Evolutionary conservation across 2,329 filamentous ascomycete species (phyloP), one percentile per base, ranked within the genome.

Genomic region (Decorospora gaudefroyi): DNA sequence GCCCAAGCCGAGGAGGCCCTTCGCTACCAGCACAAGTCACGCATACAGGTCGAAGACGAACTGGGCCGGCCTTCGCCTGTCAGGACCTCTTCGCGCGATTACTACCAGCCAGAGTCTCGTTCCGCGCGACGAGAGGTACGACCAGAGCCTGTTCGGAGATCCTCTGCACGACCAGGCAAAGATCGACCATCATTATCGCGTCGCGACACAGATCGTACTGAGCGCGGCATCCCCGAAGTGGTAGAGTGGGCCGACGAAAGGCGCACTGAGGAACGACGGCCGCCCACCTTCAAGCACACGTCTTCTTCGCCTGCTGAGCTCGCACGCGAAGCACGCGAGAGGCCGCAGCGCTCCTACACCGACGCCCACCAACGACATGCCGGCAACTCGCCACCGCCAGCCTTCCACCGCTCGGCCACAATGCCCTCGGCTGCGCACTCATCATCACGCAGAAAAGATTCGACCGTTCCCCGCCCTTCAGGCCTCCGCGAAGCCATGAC

Each of bases 331-430:
- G 57, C 56, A 19, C 57, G 58, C 12, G 21, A 41, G 17, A 46
- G 51, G 19, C 64, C 62, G 11, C 57, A 62, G 34, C 68, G 68
- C 42, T 61, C 68, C 3, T 62, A 64, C 40, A 71, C 42, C 4
- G 43, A 46, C 58, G 22, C 41, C 60, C 21, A 49, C 47, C 49
- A 57, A 29, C 64, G 62, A 38, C 64, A 61, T 15, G 46, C 55
- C 17, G 66, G 66, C 6, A 58, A 60, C 11, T 64, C 67, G 34
- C 67, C 66, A 39, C 65, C 64, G 3, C 65, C 71, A 16, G 45
- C 43, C 23, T 61, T 75, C 30, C 67, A 60, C 35, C 73, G 74
- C 45, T 65, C 73, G 18, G 67, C 76, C 35, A 76, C 72, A 1
- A 74, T 74, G 74, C 74, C 68, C 8, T 30, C 13, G 3, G 19